Percentiles rank a stretch among this genome's conserved stretches.
phyloP scores from a whole-genome alignment of 1,284 basidiomycete species.

The Moesziomyces sp. region DNA sequence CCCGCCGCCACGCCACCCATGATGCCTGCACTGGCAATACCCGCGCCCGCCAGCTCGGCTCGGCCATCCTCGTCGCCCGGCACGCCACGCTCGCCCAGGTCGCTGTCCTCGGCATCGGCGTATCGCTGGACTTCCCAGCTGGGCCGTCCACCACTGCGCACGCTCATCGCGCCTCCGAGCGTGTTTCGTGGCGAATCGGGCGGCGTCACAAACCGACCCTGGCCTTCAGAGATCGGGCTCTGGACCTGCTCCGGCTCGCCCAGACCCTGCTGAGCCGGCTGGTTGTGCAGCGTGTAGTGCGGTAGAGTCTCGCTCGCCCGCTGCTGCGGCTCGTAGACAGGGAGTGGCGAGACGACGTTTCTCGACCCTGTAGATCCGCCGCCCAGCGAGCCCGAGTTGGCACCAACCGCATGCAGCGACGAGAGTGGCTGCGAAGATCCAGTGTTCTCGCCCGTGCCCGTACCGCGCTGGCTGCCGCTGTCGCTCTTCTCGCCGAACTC shows the following conservation, averaged over 20 bases:
- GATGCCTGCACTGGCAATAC: conserved; percentile 40
- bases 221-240: conserved; percentile 5
- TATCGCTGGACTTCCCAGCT: conserved; percentile 10
- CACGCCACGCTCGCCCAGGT: not conserved
- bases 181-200: conserved; percentile 24
- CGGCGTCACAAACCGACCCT: conserved; percentile 29
- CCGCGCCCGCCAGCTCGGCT: conserved; percentile 9
- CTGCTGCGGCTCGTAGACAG: conserved; percentile 26
- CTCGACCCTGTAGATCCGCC: conserved; percentile 10
- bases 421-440: conserved; percentile 1
- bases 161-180: conserved; percentile 3
- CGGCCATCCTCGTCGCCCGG: not conserved
- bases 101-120: conserved; percentile 7
- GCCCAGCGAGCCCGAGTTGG: conserved; percentile 8
- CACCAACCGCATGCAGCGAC: conserved; percentile 5
- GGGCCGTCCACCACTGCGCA: conserved; percentile 4
- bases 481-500: conserved; percentile 53
- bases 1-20: conserved; percentile 50
- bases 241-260: conserved; percentile 11
- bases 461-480: not conserved
- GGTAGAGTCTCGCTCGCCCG: conserved; percentile 24
- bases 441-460: conserved; percentile 5
- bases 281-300: conserved; percentile 21
- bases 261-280: not conserved
- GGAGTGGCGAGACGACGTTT: conserved; percentile 19